Percentiles rank a stretch among this genome's conserved stretches.
Conservation (phyloP, 2,329 filamentous ascomycete species). For the Diaporthe australafricana region DNA sequence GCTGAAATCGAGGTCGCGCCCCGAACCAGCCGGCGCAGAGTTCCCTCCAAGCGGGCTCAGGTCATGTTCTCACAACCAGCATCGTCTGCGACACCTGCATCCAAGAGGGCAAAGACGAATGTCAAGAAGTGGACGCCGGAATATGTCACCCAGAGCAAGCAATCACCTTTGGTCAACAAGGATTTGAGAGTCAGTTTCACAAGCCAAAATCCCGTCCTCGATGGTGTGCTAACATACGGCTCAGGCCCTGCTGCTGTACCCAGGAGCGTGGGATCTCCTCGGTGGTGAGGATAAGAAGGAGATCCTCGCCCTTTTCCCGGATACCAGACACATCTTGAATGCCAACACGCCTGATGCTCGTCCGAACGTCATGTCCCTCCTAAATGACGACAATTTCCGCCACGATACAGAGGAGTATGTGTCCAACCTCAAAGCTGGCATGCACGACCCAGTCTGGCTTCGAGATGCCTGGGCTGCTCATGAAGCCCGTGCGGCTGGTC, state of each 20-base stretch:
- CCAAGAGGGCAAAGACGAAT: constrained; percentile 43
- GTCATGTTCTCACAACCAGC: background rate
- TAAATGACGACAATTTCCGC: constrained; percentile 56
- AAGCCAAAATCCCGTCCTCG: background rate
- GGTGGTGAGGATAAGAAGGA: constrained; percentile 46
- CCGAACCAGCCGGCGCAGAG: constrained; percentile 1
- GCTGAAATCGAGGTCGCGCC: constrained; percentile 11
- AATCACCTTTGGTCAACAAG: constrained; percentile 48
- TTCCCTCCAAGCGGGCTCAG: constrained; percentile 25
- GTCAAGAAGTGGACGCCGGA: constrained; percentile 44
- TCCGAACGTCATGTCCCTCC: constrained; percentile 50
- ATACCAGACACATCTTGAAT: constrained; percentile 46
- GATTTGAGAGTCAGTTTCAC: constrained; percentile 48
- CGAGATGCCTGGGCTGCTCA: constrained; percentile 63
- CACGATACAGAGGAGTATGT: constrained; percentile 55
- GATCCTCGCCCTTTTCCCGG: constrained; percentile 52
- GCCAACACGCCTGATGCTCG: constrained; percentile 47
- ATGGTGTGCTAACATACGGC: constrained; percentile 24
- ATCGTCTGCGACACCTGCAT: constrained; percentile 14
- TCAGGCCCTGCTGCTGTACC: constrained; percentile 51
- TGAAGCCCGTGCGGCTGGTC: constrained; percentile 58
- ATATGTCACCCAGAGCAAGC: constrained; percentile 49
- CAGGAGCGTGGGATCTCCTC: constrained; percentile 53
- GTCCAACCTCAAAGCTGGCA: constrained; percentile 58
- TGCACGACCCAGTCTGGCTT: constrained; percentile 66